Conservation (phyloP, 2,329 filamentous ascomycete genomes). For the Claviceps digitariae region DNA sequence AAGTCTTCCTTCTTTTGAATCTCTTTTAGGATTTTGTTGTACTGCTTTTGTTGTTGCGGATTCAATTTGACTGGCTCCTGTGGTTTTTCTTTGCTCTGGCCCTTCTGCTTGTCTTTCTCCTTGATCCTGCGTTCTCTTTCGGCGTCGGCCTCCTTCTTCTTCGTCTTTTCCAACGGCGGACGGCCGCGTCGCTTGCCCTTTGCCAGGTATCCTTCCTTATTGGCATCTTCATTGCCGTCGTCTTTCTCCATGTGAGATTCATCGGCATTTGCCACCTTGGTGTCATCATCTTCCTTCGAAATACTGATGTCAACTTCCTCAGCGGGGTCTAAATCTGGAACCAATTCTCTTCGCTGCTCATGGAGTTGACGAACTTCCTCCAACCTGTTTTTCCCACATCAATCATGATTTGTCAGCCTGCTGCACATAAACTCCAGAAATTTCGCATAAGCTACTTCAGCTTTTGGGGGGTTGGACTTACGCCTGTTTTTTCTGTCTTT, state of each 20-base stretch:
- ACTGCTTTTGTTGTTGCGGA: slow-evolving; percentile 74
- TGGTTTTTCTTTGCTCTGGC: slow-evolving; percentile 37
- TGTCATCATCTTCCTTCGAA: slow-evolving; percentile 38
- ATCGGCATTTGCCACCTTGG: slow-evolving; percentile 49
- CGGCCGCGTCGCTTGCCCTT: slow-evolving; percentile 44
- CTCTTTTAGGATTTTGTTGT: slow-evolving; percentile 73
- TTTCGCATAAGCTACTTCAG: slow-evolving; percentile 2
- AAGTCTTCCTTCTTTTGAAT: slow-evolving; percentile 76
- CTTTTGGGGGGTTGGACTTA: slow-evolving; percentile 26
- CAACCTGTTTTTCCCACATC: slow-evolving; percentile 29
- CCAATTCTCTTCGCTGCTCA: slow-evolving; percentile 57
- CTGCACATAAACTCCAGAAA: not conserved
- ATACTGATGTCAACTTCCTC: slow-evolving; percentile 39
- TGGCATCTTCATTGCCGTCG: slow-evolving; percentile 52
- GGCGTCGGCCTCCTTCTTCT: slow-evolving; percentile 50
- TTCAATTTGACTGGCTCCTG: slow-evolving; percentile 51
- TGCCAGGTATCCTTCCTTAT: slow-evolving; percentile 52
- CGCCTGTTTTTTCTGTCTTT: slow-evolving; percentile 59
- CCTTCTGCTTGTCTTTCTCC: slow-evolving; percentile 50
- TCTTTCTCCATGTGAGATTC: slow-evolving; percentile 42
- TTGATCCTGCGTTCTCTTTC: slow-evolving; percentile 56
- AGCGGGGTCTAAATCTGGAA: slow-evolving; percentile 58
- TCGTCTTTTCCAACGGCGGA: slow-evolving; percentile 47
- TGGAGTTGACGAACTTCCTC: slow-evolving; percentile 60
- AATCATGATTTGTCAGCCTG: not conserved